Conservation (phyloP, 2,329 filamentous ascomycete species). For the Ophiostoma himal-ulmi region DNA sequence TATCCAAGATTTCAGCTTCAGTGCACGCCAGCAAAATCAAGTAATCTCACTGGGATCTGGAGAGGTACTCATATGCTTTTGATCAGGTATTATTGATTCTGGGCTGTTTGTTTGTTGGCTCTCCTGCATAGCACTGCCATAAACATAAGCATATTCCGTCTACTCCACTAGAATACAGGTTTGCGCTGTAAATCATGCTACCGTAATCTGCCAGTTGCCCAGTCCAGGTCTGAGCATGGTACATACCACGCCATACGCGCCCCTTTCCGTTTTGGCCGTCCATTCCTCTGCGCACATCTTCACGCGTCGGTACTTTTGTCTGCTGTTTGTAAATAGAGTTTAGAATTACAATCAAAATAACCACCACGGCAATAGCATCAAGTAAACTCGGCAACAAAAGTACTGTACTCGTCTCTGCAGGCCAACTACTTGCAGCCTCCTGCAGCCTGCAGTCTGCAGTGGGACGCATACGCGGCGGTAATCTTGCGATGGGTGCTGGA, state of each 20-base stretch:
- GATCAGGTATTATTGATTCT: too few relatives aligned
- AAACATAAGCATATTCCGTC: not conserved
- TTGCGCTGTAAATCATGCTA: not conserved
- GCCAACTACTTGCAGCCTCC: too few relatives aligned
- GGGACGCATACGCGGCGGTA: slow-evolving; percentile 10
- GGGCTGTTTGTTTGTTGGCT: too few relatives aligned
- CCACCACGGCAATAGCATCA: not conserved
- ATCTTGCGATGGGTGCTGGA: not conserved
- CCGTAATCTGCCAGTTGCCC: not conserved
- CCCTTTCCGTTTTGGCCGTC: slow-evolving; percentile 1
- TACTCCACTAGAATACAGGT: slow-evolving; percentile 12
- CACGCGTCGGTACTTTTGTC: not conserved
- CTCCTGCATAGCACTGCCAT: not conserved
- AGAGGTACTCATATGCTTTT: too few relatives aligned
- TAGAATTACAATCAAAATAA: not conserved
- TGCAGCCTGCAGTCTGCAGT: not conserved
- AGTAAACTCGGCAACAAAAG: not conserved
- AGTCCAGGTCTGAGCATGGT: not conserved
- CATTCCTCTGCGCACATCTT: not conserved
- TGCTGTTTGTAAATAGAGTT: not conserved
- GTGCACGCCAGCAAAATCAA: not conserved
- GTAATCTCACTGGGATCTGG: not conserved
- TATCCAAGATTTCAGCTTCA: not conserved
- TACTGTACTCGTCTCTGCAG: not conserved
- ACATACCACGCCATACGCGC: not conserved